Percentiles rank a stretch among this genome's conserved stretches.
These are phyloP conservation scores for Russula emetica DNA, from an alignment of 768 basidiomycete genomes.

Conservation along the genomic window DNA sequence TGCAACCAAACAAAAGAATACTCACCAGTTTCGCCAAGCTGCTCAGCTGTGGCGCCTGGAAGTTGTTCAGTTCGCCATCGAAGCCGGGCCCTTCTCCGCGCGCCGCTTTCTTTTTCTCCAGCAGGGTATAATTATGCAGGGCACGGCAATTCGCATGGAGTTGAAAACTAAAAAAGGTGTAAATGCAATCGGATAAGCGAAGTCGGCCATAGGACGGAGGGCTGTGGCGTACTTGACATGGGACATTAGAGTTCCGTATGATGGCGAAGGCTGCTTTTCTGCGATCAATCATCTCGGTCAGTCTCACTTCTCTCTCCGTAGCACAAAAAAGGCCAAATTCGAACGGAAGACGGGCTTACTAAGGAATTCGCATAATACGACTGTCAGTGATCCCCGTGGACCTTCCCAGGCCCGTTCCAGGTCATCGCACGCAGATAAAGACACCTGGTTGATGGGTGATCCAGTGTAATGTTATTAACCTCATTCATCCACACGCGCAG, in stretches of 20 bases:
- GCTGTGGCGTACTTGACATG: slow-evolving; percentile 19
- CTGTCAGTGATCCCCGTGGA: slow-evolving; percentile 27
- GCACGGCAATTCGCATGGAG: slow-evolving; percentile 12
- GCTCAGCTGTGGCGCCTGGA: slow-evolving; percentile 21
- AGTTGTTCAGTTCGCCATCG: slow-evolving; percentile 22
- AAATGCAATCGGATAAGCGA: neutral
- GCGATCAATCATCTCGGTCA: neutral
- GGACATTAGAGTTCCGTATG: slow-evolving; percentile 11
- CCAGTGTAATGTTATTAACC: neutral
- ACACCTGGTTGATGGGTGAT: slow-evolving; percentile 5
- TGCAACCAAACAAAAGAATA: neutral
- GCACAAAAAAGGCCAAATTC: neutral
- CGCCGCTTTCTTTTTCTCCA: slow-evolving; percentile 10
- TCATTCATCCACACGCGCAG: neutral
- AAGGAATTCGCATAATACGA: slow-evolving; percentile 16
- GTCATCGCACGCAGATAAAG: slow-evolving; percentile 29
- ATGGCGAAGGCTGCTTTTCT: slow-evolving; percentile 6
- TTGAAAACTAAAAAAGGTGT: slow-evolving; percentile 10
- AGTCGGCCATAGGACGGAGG: neutral
- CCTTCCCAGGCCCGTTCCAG: slow-evolving; percentile 28
- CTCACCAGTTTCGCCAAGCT: slow-evolving; percentile 21
- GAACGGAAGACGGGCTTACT: slow-evolving; percentile 1
- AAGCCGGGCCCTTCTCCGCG: slow-evolving; percentile 16
- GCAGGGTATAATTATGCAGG: slow-evolving; percentile 14
- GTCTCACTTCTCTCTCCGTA: too few relatives aligned